These are phyloP conservation scores for Solanum chilense DNA, from an alignment of 257 asterid genomes.

Conservation along the genomic window DNA sequence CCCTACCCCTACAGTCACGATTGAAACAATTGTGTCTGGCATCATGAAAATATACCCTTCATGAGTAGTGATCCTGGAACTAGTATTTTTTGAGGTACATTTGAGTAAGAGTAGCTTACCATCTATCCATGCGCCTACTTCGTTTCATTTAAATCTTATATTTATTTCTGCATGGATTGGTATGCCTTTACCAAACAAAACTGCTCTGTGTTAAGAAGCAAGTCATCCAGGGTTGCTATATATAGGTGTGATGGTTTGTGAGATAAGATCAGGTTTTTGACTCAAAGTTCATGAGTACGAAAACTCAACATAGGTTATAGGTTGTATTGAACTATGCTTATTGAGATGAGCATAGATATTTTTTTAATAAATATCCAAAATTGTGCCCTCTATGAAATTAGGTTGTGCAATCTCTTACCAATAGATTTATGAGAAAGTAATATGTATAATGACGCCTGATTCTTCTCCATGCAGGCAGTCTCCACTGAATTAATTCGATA, in stretches of 20 bases:
- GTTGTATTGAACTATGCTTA: background rate
- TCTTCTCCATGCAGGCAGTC: conserved; percentile 31
- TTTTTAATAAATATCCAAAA: background rate
- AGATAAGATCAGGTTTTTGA: background rate
- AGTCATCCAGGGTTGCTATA: background rate
- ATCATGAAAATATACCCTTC: background rate
- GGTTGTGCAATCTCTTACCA: background rate
- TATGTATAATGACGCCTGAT: background rate
- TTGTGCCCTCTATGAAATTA: background rate
- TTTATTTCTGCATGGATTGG: background rate
- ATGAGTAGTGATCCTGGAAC: background rate
- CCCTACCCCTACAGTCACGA: background rate
- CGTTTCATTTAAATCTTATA: background rate
- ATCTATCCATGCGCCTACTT: background rate
- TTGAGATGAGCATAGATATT: background rate
- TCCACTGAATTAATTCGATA: conserved; percentile 4
- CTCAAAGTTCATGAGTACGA: background rate
- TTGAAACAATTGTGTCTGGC: background rate
- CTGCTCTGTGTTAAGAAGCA: background rate
- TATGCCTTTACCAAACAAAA: background rate
- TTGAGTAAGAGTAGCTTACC: background rate
- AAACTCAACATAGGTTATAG: background rate
- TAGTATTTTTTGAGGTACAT: background rate
- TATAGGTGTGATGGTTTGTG: background rate
- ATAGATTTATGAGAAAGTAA: background rate